Base-by-base conservation (phyloP, 2,329 filamentous ascomycete genomes). In the Neonectria faginata region DNA sequence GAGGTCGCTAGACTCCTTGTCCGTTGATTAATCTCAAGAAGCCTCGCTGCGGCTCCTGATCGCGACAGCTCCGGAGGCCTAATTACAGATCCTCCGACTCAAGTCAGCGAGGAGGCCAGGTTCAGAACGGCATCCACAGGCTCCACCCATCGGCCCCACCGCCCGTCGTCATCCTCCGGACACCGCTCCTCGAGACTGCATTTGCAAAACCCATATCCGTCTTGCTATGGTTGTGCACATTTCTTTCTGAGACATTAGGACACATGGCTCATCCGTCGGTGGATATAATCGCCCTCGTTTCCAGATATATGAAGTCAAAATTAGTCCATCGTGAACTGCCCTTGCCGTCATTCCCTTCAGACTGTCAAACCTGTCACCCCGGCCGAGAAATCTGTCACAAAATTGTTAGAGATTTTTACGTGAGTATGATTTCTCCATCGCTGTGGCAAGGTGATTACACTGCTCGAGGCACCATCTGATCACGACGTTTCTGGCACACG, bases 101-200 rank as follows among this genome's bases (percentile, higher is more conserved):
- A 36, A 58, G 25, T 39, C 29, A 36, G 11, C 55, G 50, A 25
- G 53, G 53, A 48, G 18, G 29, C 18, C 50, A 36, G 57, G 29
- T 51, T 67, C 52, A 65, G 25, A 57, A 59, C 62, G 66, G 68
- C 56, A 45, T 47, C 47, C 59, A 57, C 61, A 20, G 5, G 29
- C 25, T 52, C 60, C 57, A 61, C 44, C 25, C 58, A 70, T 68
- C 68, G 60, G 70, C 68, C 67, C 70, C 70, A 67, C 70, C 48
- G 52, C 55, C 44, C 47, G 39, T 39, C 42, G 31, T 50, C 58
- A 53, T 29, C 61, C 27, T 56, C 60, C 65, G 39, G 25, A 18
- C 39, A 58, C 39, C 51, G 27, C 22, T 48, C 20, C 48, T 62
- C 58, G n/a, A 33, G 9, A 33, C 29, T 51, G n/a, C 29, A 33